A percentile compares a stretch with the other conserved stretches of the same genome.
These are phyloP conservation scores for Sphagnurus paluster DNA, from an alignment of 1,284 basidiomycete species.

Conservation along the genomic window DNA sequence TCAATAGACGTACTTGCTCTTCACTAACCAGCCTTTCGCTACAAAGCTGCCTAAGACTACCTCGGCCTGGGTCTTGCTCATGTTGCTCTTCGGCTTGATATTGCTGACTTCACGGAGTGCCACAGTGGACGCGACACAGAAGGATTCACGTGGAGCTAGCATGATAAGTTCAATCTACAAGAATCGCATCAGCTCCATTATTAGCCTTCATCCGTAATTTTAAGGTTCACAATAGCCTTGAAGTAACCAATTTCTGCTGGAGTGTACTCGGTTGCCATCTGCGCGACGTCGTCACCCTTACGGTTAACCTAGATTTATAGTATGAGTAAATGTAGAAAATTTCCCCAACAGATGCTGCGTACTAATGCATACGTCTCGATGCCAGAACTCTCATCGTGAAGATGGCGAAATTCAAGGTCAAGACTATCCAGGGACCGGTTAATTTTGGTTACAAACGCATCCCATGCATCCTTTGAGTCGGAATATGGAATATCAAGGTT, in stretches of 20 bases:
- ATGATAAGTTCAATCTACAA: slow-evolving; percentile 84
- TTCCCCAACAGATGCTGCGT: slow-evolving; percentile 24
- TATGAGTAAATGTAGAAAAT: not conserved
- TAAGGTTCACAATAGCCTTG: slow-evolving; percentile 68
- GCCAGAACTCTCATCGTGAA: slow-evolving; percentile 66
- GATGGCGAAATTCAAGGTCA: slow-evolving; percentile 67
- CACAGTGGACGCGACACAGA: slow-evolving; percentile 72
- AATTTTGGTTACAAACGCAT: slow-evolving; percentile 56
- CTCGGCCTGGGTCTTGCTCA: slow-evolving; percentile 78
- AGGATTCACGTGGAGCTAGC: slow-evolving; percentile 72
- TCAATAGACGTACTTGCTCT: slow-evolving; percentile 67
- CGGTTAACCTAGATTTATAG: slow-evolving; percentile 60
- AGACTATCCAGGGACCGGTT: slow-evolving; percentile 64
- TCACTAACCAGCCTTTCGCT: slow-evolving; percentile 76
- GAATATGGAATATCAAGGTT: slow-evolving; percentile 45
- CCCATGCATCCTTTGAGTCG: slow-evolving; percentile 51
- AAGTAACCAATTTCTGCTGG: slow-evolving; percentile 79
- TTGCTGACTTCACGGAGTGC: slow-evolving; percentile 70
- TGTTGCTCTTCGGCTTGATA: slow-evolving; percentile 60
- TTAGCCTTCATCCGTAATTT: too few relatives aligned
- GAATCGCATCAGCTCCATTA: too few relatives aligned
- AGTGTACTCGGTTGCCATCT: slow-evolving; percentile 80
- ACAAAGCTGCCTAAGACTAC: slow-evolving; percentile 76
- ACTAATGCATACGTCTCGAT: slow-evolving; percentile 67
- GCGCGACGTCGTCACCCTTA: slow-evolving; percentile 76